A percentile compares a stretch with the other conserved stretches of the same genome.
Evolutionary conservation across 176 grass and related monocot species (phyloP).

Genomic region (Juncus inflexus): DNA sequence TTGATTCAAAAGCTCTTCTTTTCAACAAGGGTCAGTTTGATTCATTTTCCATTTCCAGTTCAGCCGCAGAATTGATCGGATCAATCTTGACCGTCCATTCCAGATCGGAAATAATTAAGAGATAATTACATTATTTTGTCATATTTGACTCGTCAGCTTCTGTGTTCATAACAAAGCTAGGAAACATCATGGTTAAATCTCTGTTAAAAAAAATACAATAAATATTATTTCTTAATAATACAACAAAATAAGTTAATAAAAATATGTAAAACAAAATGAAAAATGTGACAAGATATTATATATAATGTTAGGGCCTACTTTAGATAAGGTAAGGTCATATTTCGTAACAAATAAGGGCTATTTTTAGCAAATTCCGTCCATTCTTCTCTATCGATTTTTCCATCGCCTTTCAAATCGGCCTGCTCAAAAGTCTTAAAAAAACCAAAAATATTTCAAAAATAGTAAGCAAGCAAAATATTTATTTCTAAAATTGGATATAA

Average conservation of each 20-base stretch:
- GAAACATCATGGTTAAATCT: conserved; percentile 58
- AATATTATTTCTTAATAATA: not conserved
- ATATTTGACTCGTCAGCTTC: no score
- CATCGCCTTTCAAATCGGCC: conserved; percentile 73
- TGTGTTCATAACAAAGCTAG: conserved; percentile 42
- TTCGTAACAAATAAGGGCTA: conserved; percentile 55
- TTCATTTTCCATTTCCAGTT: no score
- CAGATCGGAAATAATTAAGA: no score
- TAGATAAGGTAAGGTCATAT: conserved; percentile 83
- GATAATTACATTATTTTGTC: no score
- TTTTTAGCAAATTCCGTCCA: conserved; percentile 64
- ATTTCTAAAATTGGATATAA: not conserved
- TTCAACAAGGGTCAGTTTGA: no score
- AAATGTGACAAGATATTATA: conserved; percentile 13
- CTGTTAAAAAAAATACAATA: conserved; percentile 17
- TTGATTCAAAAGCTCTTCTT: no score
- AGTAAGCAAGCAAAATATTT: not conserved
- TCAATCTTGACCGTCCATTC: no score
- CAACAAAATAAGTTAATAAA: not conserved
- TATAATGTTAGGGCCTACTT: conserved; percentile 29
- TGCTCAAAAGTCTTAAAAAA: conserved; percentile 66
- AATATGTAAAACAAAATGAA: not conserved
- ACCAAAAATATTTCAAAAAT: not conserved
- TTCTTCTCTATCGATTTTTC: conserved; percentile 63
- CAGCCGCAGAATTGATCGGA: no score